Percentiles rank a stretch among this genome's conserved stretches.
Conservation (phyloP, 2,329 filamentous ascomycete genomes). For the Pseudogymnoascus sp. region DNA sequence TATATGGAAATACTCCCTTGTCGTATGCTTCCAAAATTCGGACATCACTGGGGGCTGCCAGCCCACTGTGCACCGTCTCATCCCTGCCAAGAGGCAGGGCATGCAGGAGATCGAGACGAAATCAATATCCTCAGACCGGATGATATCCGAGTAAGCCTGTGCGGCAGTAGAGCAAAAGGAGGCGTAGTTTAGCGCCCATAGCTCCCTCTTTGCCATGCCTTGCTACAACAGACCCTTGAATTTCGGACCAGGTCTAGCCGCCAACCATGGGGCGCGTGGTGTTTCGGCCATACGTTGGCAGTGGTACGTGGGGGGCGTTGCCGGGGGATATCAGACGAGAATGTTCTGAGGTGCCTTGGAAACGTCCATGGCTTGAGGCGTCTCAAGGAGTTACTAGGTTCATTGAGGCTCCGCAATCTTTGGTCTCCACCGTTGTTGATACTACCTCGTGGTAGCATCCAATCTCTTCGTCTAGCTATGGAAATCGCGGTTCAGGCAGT, state of each 20-base stretch:
- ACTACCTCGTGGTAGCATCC: not conserved
- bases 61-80: not conserved
- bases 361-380: not conserved
- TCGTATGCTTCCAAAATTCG: not conserved
- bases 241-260: not conserved
- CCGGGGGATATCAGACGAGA: not conserved
- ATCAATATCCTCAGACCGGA: not conserved
- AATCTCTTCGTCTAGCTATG: not conserved
- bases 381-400: not conserved
- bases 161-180: not conserved
- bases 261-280: not conserved
- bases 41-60: not conserved
- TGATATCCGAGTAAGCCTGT: not conserved
- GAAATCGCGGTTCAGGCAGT: not conserved
- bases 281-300: not conserved
- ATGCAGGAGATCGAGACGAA: not conserved
- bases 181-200: not conserved
- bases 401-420: not conserved
- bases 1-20: not conserved
- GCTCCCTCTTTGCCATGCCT: not conserved
- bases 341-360: conserved; percentile 1
- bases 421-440: not conserved
- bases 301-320: not conserved
- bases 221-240: not conserved
- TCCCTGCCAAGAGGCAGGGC: not conserved